Evolutionary conservation across 305 asterid genomes (phyloP).

Genomic region (Stenogyne calaminthoides): DNA sequence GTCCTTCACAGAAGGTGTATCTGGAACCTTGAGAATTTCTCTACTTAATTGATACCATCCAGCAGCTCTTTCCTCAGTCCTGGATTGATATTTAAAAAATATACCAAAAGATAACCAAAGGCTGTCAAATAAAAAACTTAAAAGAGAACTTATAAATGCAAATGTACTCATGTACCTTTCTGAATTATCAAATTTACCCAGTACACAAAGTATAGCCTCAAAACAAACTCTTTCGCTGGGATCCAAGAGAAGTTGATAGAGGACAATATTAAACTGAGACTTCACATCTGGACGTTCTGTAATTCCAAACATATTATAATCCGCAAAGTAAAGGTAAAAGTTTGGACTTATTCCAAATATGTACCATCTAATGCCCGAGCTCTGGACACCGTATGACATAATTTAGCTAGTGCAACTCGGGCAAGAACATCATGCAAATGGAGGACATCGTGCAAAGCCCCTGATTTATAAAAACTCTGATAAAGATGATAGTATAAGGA

Average conservation of each 20-base stretch:
- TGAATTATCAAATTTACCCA: slow-evolving; percentile 90
- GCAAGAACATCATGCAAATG: slow-evolving; percentile 99
- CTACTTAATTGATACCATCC: slow-evolving; percentile 97
- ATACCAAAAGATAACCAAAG: slow-evolving; percentile 6
- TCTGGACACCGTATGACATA: slow-evolving; percentile 90
- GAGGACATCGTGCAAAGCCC: slow-evolving; percentile 93
- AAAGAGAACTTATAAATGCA: slow-evolving; percentile 2
- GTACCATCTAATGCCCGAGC: slow-evolving; percentile 95
- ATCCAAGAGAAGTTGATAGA: slow-evolving; percentile 95
- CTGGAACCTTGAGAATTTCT: slow-evolving; percentile 95
- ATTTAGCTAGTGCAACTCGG: slow-evolving; percentile 94
- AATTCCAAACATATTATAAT: slow-evolving; percentile 32
- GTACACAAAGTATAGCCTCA: slow-evolving; percentile 93
- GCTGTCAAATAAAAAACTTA: slow-evolving; percentile 2
- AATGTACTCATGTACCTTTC: slow-evolving; percentile 63
- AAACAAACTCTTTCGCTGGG: slow-evolving; percentile 99
- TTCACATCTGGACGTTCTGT: slow-evolving; percentile 91
- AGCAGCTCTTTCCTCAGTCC: slow-evolving; percentile 98
- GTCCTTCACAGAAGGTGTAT: slow-evolving; percentile 79
- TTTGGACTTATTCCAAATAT: slow-evolving; percentile 25
- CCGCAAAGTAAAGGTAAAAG: slow-evolving; percentile 16
- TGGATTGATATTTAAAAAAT: slow-evolving; percentile 34
- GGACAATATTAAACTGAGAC: slow-evolving; percentile 82
- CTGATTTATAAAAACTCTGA: slow-evolving; percentile 61
- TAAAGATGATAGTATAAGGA: slow-evolving; percentile 30